Evolutionary conservation across 1,284 basidiomycete species (phyloP), one percentile per base, ranked within the genome.

Genomic region (Naganishia sp.): DNA sequence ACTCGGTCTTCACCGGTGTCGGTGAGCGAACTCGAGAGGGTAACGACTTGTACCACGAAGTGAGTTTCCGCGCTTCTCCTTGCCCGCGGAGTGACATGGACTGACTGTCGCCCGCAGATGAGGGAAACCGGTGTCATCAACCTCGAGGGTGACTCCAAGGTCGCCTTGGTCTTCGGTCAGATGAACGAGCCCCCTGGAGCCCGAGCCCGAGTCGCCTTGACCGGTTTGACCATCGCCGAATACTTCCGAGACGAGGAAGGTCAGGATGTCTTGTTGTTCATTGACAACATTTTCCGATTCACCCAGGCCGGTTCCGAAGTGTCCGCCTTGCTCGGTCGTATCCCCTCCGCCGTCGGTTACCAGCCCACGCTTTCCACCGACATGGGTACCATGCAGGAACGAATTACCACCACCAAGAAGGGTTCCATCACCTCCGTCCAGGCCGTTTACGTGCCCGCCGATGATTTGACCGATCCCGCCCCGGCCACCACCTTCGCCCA

Each of bases 161-260:
- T 97, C 83, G 94, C 95, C 76, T 89, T 99, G 72, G 95, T 99
- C 75, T 99, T 99, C 86, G 95, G 95, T 86, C 95, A 99, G 85
- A 99, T 99, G 95, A 99, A 99, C 86, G 95, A 99, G 86, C 95
- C 95, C 81, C 95, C 95, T 76, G 95, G 95, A 88, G 95, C 95
- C 76, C 94, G 95, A 90, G 95, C 95, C 79, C 95, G 95, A 90
- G 95, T 98, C 77, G 95, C 95, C 71, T 88, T 99, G 76, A 98
- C 95, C 76, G 95, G 95, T 83, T 85, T 99, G 70, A 98, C 95
- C 79, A 96, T 98, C 74, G 95, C 95, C 75, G 95, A 99, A 84
- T 99, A 98, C 86, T 99, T 99, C 95, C 94, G 95, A 90, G 95
- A 99, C 79, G 94, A 98, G 84, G 94, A 99, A 84, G 95, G 95